Percentiles rank a stretch among this genome's conserved stretches.
Evolutionary conservation across 2,329 filamentous ascomycete species (phyloP).

Genomic region (Didymella lethalis): DNA sequence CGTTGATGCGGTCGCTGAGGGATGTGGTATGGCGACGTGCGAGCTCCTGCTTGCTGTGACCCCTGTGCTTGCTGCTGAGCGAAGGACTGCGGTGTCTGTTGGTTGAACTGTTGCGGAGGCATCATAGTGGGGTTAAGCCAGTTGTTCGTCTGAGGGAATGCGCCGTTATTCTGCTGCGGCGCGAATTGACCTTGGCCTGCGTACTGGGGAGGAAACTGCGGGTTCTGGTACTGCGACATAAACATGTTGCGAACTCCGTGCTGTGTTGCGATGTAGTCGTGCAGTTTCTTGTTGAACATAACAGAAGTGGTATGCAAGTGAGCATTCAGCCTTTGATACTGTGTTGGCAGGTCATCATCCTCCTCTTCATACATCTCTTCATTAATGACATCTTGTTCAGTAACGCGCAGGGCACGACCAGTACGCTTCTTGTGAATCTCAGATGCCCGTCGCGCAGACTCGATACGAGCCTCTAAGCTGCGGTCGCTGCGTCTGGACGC

Average conservation of each 20-base stretch:
- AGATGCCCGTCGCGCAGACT: constrained; percentile 88
- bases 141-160: constrained; percentile 32
- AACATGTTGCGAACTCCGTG: constrained; percentile 62
- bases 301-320: constrained; percentile 67
- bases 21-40: constrained; percentile 58
- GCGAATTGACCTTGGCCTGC: constrained; percentile 31
- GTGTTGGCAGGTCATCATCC: constrained; percentile 78
- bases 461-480: constrained; percentile 84
- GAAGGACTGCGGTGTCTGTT: constrained; percentile 36
- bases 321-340: constrained; percentile 69
- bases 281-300: constrained; percentile 69
- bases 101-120: constrained; percentile 46
- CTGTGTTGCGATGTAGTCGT: constrained; percentile 65
- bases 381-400: constrained; percentile 83
- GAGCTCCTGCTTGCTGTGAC: constrained; percentile 45
- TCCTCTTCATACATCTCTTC: constrained; percentile 98
- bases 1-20: constrained; percentile 54
- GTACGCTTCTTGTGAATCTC: constrained; percentile 89
- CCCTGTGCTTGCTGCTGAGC: constrained; percentile 29
- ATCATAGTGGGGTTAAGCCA: constrained; percentile 45
- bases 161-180: constrained; percentile 33
- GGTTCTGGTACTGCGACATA: constrained; percentile 41
- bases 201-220: constrained; percentile 26
- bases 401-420: constrained; percentile 81
- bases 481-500: constrained; percentile 87